Percentiles rank a stretch among this genome's conserved stretches.
phyloP scores from a whole-genome alignment of 768 basidiomycete genomes.

The Lactifluus subvellereus region DNA sequence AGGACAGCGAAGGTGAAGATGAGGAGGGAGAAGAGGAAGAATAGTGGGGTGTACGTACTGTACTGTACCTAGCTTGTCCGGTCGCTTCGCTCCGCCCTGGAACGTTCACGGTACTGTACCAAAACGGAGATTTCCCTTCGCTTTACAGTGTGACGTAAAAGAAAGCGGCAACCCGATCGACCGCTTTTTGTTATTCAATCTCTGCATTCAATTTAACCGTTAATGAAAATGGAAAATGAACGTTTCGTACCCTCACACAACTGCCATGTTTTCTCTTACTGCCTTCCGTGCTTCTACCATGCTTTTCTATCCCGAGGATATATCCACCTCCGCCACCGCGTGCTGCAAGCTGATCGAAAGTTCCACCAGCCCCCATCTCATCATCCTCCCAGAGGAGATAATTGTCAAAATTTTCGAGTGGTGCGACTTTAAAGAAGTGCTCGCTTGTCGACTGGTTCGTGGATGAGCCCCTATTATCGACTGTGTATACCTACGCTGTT shows the following conservation, averaged over 20 bases:
- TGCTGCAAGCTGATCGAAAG: not conserved
- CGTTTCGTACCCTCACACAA: too few species aligned
- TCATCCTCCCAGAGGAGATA: conserved; percentile 7
- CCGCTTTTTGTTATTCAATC: too few species aligned
- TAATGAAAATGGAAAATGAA: too few species aligned
- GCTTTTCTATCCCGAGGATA: not conserved
- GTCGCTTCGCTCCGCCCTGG: too few species aligned
- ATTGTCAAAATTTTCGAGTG: conserved; percentile 7
- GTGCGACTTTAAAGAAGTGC: conserved; percentile 2
- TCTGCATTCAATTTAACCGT: too few species aligned
- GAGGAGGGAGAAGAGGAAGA: conserved; percentile 31
- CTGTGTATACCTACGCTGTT: not conserved
- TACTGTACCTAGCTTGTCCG: too few species aligned
- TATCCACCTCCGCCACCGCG: not conserved
- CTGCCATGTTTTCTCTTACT: not conserved
- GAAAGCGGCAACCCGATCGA: too few species aligned
- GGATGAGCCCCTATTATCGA: not conserved
- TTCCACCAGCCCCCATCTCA: not conserved
- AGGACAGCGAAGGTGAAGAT: conserved; percentile 66
- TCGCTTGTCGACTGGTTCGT: conserved; percentile 13
- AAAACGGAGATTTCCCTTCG: too few species aligned
- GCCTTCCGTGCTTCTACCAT: not conserved
- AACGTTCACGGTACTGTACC: too few species aligned
- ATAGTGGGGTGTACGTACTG: not conserved
- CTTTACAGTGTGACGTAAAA: too few species aligned